phyloP scores from a whole-genome alignment of 257 asterid genomes.

The Euphrasia confusa region DNA sequence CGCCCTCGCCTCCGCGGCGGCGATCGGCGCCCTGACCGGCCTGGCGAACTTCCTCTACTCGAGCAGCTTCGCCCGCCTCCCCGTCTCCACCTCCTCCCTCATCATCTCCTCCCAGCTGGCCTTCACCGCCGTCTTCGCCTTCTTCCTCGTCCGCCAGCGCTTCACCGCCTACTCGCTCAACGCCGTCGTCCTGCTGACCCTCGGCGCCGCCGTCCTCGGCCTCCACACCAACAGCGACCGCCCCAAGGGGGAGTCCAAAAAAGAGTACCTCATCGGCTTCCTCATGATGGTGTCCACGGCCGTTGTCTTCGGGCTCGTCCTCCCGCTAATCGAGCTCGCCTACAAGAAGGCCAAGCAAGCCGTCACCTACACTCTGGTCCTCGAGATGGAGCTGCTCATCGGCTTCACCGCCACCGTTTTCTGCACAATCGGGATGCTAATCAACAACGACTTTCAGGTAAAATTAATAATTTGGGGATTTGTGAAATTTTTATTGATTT shows the following conservation, averaged over 20 bases:
- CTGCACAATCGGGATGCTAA: slow-evolving; percentile 37
- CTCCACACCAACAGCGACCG: slow-evolving; percentile 34
- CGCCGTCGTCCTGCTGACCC: slow-evolving; percentile 38
- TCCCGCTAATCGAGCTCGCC: slow-evolving; percentile 37
- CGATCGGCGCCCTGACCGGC: slow-evolving; percentile 29
- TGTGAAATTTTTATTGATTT: too few relatives aligned
- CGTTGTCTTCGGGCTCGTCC: slow-evolving; percentile 33
- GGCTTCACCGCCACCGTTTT: slow-evolving; percentile 31
- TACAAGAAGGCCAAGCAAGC: slow-evolving; percentile 28
- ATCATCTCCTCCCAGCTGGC: slow-evolving; percentile 37
- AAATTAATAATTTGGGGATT: too few relatives aligned
- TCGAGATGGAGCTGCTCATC: slow-evolving; percentile 34
- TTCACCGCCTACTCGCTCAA: slow-evolving; percentile 39
- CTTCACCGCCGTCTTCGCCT: slow-evolving; percentile 40
- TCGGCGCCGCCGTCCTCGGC: slow-evolving; percentile 38
- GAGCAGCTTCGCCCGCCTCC: slow-evolving; percentile 31
- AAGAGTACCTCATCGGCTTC: slow-evolving; percentile 32
- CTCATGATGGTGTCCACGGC: slow-evolving; percentile 38
- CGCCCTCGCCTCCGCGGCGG: slow-evolving; percentile 22
- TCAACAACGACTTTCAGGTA: slow-evolving; percentile 36
- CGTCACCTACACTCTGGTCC: slow-evolving; percentile 20
- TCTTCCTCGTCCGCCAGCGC: slow-evolving; percentile 30
- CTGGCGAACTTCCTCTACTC: slow-evolving; percentile 35
- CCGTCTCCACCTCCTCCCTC: slow-evolving; percentile 40
- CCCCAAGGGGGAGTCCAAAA: slow-evolving; percentile 34